Evolutionary conservation across 306 rosid genomes (phyloP).

Genomic region (Parietaria judaica): DNA sequence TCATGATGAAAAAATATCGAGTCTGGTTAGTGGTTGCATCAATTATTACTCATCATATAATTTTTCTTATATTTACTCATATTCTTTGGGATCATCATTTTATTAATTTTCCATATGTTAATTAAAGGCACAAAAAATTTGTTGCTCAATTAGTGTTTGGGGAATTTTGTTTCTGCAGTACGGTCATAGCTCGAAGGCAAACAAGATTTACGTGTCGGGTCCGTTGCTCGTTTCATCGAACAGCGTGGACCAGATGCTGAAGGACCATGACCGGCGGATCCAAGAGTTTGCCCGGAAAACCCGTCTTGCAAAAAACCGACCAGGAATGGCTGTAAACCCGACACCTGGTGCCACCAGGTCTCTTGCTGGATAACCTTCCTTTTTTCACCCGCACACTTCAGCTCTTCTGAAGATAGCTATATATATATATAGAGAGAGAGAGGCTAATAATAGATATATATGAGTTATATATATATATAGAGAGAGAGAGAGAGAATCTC

Average conservation of each 20-base stretch:
- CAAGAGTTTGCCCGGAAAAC: constrained; percentile 67
- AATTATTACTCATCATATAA: not conserved
- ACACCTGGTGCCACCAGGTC: constrained; percentile 10
- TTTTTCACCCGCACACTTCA: not conserved
- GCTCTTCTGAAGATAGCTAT: not conserved
- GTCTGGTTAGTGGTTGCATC: constrained; percentile 38
- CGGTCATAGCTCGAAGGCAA: constrained; percentile 33
- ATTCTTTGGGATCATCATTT: not conserved
- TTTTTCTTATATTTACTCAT: not conserved
- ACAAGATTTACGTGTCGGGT: constrained; percentile 69
- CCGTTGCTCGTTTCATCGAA: constrained; percentile 62
- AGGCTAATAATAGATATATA: no score
- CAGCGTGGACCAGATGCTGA: constrained; percentile 66
- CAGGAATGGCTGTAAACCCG: constrained; percentile 2
- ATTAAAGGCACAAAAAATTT: not conserved
- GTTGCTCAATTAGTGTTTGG: no score
- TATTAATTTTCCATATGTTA: not conserved
- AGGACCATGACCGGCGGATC: constrained; percentile 64
- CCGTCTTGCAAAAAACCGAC: constrained; percentile 26
- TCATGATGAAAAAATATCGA: constrained; percentile 32
- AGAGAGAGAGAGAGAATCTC: not conserved
- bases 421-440: not conserved
- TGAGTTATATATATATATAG: constrained; percentile 2
- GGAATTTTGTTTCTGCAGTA: constrained; percentile 34
- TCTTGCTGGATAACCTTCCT: constrained; percentile 5